Base-by-base conservation (phyloP, 2,329 filamentous ascomycete species). In the Aspergillus texensis region DNA sequence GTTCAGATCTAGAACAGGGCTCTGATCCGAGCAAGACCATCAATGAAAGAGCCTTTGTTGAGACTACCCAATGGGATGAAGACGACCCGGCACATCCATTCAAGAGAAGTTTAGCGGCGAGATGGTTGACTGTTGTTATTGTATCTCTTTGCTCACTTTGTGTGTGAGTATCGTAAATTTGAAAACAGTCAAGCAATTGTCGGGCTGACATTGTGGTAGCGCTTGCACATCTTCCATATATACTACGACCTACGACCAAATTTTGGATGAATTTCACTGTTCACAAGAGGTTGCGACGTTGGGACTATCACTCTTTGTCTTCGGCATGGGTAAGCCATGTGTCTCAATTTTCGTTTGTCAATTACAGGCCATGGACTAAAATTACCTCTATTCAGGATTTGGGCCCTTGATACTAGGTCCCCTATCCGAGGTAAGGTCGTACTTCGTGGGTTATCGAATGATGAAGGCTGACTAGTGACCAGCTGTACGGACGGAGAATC, bases 141-240 rank as follows among this genome's bases (percentile, higher is more conserved):
- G 84, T 93, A 19, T 88, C 89, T 11, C 75, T 85, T 60, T 91
- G 90, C 9, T 91, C 91, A 53, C 83, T 95, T 63, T 94, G 92
- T 77, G 93, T 97, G 90, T 94, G 85, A 84, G 91, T 88, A 21
- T 41, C 14, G 14, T n/a, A 55, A 6, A 26, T 57, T 19, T 56
- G 48, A 26, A 9, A 36, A 30, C 26, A 32, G 19, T 60, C 50
- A 30, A 50, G 56, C 26, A 41, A 62, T 14, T n/a, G 8, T 41
- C 8, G 32, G 24, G 43, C 41, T 65, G 61, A 63, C 54, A 12
- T 55, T n/a, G 14, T 54, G 43, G 14, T 70, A 93, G 91, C 59
- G 96, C 93, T 8, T 93, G 90, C 74, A 88, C 91, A 1, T 94
- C 91, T 54, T 95, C 93, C n/a, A 88, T 96, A 70, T 97, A 97